Percentiles rank a stretch among this genome's conserved stretches.
These are phyloP conservation scores for Xanthoconium stramineum DNA, from an alignment of 768 basidiomycete species.

Conservation along the genomic window DNA sequence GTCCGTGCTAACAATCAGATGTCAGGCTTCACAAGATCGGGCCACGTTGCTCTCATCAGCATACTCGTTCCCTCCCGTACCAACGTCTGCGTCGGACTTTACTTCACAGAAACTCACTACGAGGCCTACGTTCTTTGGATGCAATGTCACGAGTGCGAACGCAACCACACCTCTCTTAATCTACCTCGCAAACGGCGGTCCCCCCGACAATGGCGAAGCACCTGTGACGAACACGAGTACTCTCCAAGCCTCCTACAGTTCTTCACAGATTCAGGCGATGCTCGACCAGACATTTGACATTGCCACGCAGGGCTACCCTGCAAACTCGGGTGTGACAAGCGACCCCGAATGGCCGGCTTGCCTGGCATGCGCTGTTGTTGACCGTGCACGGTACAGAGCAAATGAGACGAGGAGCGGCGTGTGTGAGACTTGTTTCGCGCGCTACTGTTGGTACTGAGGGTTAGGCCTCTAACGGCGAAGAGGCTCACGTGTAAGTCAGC, in stretches of 20 bases:
- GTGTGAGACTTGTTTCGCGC: slow-evolving; percentile 29
- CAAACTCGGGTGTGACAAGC: slow-evolving; percentile 23
- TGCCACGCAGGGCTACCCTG: slow-evolving; percentile 41
- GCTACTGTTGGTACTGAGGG: slow-evolving; percentile 30
- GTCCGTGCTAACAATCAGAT: background rate
- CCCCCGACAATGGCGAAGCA: slow-evolving; percentile 36
- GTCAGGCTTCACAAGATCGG: slow-evolving; percentile 36
- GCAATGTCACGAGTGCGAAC: slow-evolving; percentile 27
- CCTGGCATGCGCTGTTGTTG: slow-evolving; percentile 50
- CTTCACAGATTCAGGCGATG: slow-evolving; percentile 39
- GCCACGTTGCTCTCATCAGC: slow-evolving; percentile 31
- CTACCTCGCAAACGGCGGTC: slow-evolving; percentile 54
- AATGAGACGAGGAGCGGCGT: slow-evolving; percentile 28
- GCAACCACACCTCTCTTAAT: slow-evolving; percentile 45
- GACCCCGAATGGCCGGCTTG: slow-evolving; percentile 47
- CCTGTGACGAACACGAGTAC: slow-evolving; percentile 44
- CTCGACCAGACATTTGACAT: slow-evolving; percentile 43
- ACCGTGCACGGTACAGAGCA: slow-evolving; percentile 37
- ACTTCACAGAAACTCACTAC: slow-evolving; percentile 34
- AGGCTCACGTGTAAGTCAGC: background rate
- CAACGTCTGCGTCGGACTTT: slow-evolving; percentile 26
- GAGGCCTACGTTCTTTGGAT: slow-evolving; percentile 48
- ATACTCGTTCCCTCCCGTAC: slow-evolving; percentile 34
- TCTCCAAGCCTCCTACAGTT: slow-evolving; percentile 35
- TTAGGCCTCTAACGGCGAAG: background rate